Evolutionary conservation across 768 basidiomycete genomes (phyloP), one percentile per base, ranked within the genome.

Genomic region (Tremella yokohamensis): DNA sequence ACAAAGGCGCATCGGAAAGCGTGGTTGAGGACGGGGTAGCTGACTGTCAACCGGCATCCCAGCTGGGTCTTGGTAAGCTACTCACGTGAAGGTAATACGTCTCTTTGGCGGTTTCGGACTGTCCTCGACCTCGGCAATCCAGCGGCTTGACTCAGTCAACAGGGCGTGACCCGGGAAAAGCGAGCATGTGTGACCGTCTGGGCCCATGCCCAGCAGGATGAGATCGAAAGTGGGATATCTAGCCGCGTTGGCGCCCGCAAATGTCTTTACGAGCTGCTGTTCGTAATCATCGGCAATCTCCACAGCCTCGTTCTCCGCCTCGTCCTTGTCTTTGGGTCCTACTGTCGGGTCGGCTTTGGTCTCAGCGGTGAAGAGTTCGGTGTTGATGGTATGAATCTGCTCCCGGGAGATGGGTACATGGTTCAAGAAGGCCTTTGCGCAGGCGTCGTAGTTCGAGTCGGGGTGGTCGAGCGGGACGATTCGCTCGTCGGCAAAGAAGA

Each of bases 161-260:
- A 97, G 82, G 38, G 77, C 78, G 73, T 98, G 94, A n/a, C 83
- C 88, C 8, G 96, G 96, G 84, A 99, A 99, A 65, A 99, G 85
- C 7, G 89, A 92, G 61, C 88, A 91, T 40, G 94, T 98, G 81
- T 99, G 96, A n/a, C 94, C 94, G 75, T 97, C 96, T 4, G 89
- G 89, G 26, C 96, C 96, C 83, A 93, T 86, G 49, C 96, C 96
- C 52, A 99, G 86, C 44, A 99, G 84, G 79, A 98, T 88, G 74
- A 99, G 84, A 75, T 99, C 96, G 77, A 99, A 98, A 52, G 96
- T 82, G 62, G 96, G 96, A 83, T 97, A 98, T 60, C 93, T 86
- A 16, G 94, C 94, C 3, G 91, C 82, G 75, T 97, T 90, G 74
- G 86, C 89, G 73, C 87, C 85, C 0, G 93, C 96, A 72, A 99